Conservation (phyloP, 352 stramenopile species). For the Phytophthora rubi region DNA sequence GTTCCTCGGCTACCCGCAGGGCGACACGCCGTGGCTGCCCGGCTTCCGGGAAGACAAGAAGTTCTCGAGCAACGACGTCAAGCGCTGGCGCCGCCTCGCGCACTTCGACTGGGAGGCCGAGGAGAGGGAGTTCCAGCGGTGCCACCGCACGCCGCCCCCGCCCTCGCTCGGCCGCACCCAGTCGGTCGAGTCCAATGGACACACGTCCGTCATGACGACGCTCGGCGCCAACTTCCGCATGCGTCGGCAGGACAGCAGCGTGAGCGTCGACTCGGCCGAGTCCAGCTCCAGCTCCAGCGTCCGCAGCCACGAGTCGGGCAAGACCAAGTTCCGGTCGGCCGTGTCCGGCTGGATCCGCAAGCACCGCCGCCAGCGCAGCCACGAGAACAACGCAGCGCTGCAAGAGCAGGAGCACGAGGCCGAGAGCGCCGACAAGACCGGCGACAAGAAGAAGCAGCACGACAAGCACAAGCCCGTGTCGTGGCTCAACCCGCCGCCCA, state of each 20-base stretch:
- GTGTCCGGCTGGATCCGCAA: slow-evolving; percentile 41
- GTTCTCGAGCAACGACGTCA: slow-evolving; percentile 80
- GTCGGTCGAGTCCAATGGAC: slow-evolving; percentile 37
- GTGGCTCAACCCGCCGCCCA: slow-evolving; percentile 54
- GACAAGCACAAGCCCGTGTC: slow-evolving; percentile 33
- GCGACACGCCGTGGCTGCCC: slow-evolving; percentile 61
- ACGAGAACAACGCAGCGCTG: slow-evolving; percentile 5
- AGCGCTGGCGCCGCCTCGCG: slow-evolving; percentile 73
- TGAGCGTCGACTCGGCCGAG: slow-evolving; percentile 25
- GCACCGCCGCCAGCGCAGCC: slow-evolving; percentile 25
- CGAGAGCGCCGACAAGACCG: slow-evolving; percentile 15
- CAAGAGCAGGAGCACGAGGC: slow-evolving; percentile 15
- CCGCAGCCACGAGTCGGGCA: slow-evolving; percentile 21
- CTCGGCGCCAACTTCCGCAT: slow-evolving; percentile 34
- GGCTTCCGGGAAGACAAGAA: slow-evolving; percentile 71
- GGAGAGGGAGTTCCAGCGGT: slow-evolving; percentile 49
- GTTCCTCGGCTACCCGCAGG: slow-evolving; percentile 61
- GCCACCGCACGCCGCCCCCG: slow-evolving; percentile 12
- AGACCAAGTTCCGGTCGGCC: slow-evolving; percentile 23
- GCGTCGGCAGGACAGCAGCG: slow-evolving; percentile 26
- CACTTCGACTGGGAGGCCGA: slow-evolving; percentile 72
- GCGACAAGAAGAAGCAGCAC: slow-evolving; percentile 17
- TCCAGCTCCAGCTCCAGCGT: slow-evolving; percentile 17
- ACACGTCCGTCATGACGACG: slow-evolving; percentile 38
- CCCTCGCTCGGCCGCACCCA: slow-evolving; percentile 13